A percentile compares a stretch with the other conserved stretches of the same genome.
Evolutionary conservation across 2,329 filamentous ascomycete species (phyloP).

Genomic region (Trichoderma sp.): DNA sequence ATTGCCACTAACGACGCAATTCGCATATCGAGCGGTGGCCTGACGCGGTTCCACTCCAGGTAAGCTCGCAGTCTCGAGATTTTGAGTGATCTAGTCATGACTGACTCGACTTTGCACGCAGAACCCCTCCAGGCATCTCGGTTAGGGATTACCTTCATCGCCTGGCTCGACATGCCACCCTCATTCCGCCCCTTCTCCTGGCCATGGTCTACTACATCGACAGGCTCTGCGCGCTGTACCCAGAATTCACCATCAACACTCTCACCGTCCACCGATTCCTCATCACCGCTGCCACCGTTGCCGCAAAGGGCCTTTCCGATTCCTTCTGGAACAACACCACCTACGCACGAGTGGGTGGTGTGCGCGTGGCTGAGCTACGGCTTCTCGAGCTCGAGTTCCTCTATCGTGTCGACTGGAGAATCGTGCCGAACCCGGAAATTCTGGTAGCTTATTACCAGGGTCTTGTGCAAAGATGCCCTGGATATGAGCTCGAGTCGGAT

Average conservation of each 20-base stretch:
- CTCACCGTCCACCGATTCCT: slow-evolving; percentile 96
- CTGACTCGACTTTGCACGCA: slow-evolving; percentile 22
- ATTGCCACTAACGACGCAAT: slow-evolving; percentile 94
- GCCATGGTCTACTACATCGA: slow-evolving; percentile 99
- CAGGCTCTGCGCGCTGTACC: slow-evolving; percentile 86
- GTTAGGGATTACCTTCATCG: slow-evolving; percentile 92
- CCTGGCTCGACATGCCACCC: slow-evolving; percentile 88
- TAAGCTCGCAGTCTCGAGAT: slow-evolving; percentile 43
- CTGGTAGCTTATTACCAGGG: slow-evolving; percentile 91
- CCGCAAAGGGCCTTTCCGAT: slow-evolving; percentile 92
- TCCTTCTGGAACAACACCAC: slow-evolving; percentile 98
- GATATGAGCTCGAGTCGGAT: slow-evolving; percentile 54
- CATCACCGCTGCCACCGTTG: slow-evolving; percentile 93
- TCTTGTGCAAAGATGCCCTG: slow-evolving; percentile 68
- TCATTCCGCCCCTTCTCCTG: slow-evolving; percentile 90
- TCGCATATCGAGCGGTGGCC: slow-evolving; percentile 68
- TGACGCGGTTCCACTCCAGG: slow-evolving; percentile 96
- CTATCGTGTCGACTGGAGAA: slow-evolving; percentile 91
- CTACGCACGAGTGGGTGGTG: slow-evolving; percentile 90
- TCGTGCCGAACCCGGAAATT: slow-evolving; percentile 92
- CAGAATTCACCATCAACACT: slow-evolving; percentile 93
- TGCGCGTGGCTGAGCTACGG: slow-evolving; percentile 86
- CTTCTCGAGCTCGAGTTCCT: slow-evolving; percentile 92
- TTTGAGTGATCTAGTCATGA: background rate
- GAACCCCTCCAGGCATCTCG: slow-evolving; percentile 80